Evolutionary conservation across 345 rosid species (phyloP).

Genomic region (Adansonia digitata): DNA sequence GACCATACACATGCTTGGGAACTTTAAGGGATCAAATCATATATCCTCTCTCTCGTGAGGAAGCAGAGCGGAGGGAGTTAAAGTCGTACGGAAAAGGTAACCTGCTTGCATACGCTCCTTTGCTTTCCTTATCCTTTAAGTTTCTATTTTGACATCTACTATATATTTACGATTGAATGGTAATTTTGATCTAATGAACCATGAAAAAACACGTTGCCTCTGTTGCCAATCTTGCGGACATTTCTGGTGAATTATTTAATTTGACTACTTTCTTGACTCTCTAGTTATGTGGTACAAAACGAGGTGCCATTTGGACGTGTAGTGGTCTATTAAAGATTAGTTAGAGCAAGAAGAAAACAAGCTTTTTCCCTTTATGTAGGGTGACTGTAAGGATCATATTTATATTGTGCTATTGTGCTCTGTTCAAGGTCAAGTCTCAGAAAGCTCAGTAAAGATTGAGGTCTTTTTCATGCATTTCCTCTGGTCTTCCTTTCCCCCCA

Average conservation of each 20-base stretch:
- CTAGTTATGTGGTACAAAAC: background rate
- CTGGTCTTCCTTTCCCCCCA: background rate
- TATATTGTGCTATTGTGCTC: background rate
- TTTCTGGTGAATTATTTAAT: background rate
- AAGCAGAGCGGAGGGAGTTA: conserved; percentile 55
- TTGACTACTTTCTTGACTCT: background rate
- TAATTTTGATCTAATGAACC: background rate
- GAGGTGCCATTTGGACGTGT: background rate
- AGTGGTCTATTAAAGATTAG: background rate
- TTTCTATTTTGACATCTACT: conserved; percentile 1
- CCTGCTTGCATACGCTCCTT: conserved; percentile 12
- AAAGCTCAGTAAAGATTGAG: background rate
- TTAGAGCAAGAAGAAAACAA: background rate
- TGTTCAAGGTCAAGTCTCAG: background rate
- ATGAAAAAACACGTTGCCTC: background rate
- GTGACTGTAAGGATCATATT: background rate
- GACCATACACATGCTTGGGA: conserved; percentile 94
- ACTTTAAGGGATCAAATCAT: conserved; percentile 97
- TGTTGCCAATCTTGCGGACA: background rate
- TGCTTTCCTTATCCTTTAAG: conserved; percentile 1
- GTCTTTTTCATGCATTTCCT: background rate
- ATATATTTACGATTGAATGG: background rate
- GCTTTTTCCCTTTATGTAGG: background rate
- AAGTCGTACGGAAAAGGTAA: conserved; percentile 57
- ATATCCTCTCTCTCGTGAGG: conserved; percentile 85